Evolutionary conservation across 2,329 filamentous ascomycete genomes (phyloP).

Genomic region (Hypoxylon sp.): DNA sequence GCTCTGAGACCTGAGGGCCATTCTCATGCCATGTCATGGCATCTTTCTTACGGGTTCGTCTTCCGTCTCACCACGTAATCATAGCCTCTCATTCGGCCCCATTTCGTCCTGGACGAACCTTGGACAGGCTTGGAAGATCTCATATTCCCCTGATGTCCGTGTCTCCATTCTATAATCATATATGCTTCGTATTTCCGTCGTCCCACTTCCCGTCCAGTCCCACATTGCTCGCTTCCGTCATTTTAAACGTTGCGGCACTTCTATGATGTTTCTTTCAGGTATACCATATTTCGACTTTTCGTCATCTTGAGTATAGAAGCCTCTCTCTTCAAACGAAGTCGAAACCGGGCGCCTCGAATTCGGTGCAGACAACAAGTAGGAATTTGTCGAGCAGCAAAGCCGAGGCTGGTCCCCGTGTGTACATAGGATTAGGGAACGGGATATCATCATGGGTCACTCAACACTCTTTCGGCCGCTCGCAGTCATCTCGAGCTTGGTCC

Average conservation of each 20-base stretch:
- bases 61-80: slow-evolving; percentile 32
- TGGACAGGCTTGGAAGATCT: slow-evolving; percentile 25
- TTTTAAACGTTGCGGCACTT: slow-evolving; percentile 8
- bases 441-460: slow-evolving; percentile 25
- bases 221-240: slow-evolving; percentile 16
- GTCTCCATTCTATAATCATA: slow-evolving; percentile 28
- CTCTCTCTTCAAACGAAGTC: slow-evolving; percentile 8
- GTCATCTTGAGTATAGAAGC: slow-evolving; percentile 12
- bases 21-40: slow-evolving; percentile 31
- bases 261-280: slow-evolving; percentile 22
- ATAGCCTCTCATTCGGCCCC: slow-evolving; percentile 26
- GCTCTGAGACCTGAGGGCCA: slow-evolving; percentile 21
- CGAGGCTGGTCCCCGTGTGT: slow-evolving; percentile 3
- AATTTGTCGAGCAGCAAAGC: neutral
- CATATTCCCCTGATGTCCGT: slow-evolving; percentile 30
- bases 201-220: slow-evolving; percentile 17
- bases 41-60: slow-evolving; percentile 29
- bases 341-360: slow-evolving; percentile 16
- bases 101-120: neutral
- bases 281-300: slow-evolving; percentile 21
- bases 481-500: slow-evolving; percentile 32
- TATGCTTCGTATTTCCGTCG: slow-evolving; percentile 13
- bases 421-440: slow-evolving; percentile 10
- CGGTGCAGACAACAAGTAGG: slow-evolving; percentile 2
- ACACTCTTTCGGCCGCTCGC: slow-evolving; percentile 28